Evolutionary conservation across 1,284 basidiomycete species (phyloP), one percentile per base, ranked within the genome.

Genomic region (Xanthoconium separans): DNA sequence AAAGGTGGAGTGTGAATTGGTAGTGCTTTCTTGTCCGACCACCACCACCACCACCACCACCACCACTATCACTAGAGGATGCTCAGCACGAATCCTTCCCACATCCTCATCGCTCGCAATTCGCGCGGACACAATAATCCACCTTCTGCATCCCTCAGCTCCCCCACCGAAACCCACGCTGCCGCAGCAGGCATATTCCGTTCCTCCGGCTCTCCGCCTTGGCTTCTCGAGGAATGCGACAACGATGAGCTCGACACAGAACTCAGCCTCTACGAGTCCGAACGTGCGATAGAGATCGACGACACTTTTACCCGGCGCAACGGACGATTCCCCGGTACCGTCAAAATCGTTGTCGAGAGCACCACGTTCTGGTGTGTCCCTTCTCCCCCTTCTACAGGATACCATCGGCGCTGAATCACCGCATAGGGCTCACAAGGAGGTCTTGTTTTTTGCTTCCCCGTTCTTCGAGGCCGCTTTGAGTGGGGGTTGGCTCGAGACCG

Each of bases 391-490:
- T 42, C 24, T 24, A n/a, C 30, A 27, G 27, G 27, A 27, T 27
- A 5, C 27, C 27, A 27, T 5, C 27, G 20, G n/a, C 33, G 30
- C 34, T 16, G 31, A 52, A 31, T 46, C 54, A 30, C 27, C 16
- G 9, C 34, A 57, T 61, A 91, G 89, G 89, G 85, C 87, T 0
- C 91, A 93, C 70, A 90, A 89, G 65, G 90, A 93, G 64, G 82
- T 93, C 40, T 75, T 93, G 6, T 87, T 87, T 66, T 93, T 91
- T 65, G 87, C 89, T 1, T 91, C 88, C 6, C 88, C 91, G 0
- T 93, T 93, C 76, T 93, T 93, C 66, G 86, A 91, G 69, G 89
- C 89, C 13, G 87, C 89, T 20, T 74, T 93, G 45, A 88, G 85
- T 58, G 91, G 91, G 5, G 79, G 87, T 61, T 91, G 87, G 87